These are phyloP conservation scores for Cicer bijugum DNA, from an alignment of 306 rosid species.

Conservation along the genomic window DNA sequence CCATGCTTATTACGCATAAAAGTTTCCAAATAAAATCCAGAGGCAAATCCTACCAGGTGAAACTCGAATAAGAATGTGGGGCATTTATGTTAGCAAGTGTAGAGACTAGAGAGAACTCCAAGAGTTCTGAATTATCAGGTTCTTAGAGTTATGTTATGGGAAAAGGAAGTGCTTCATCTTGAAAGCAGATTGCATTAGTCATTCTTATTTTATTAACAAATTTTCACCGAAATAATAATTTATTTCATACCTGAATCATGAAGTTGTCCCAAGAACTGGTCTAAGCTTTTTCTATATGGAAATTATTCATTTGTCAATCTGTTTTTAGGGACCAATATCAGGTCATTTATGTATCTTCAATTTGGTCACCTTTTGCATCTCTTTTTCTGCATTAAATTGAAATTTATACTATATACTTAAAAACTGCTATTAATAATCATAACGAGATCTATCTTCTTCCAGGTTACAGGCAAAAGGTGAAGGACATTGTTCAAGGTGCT, in stretches of 20 bases:
- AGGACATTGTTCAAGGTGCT: constrained; percentile 89
- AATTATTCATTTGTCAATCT: constrained; percentile 7
- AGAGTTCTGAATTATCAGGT: background rate
- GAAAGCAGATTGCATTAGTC: constrained; percentile 6
- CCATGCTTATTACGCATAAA: background rate
- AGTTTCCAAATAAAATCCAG: background rate
- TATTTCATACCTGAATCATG: constrained; percentile 31
- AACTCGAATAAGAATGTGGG: background rate
- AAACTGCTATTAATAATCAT: background rate
- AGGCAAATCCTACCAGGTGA: background rate
- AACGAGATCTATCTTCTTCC: constrained; percentile 35
- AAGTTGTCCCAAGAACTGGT: constrained; percentile 10
- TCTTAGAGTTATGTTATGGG: background rate
- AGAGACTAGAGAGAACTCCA: background rate
- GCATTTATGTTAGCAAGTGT: background rate
- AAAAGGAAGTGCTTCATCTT: background rate
- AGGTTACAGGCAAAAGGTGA: constrained; percentile 80
- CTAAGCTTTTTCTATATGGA: background rate
- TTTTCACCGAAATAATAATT: background rate
- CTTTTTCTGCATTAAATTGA: constrained; percentile 5
- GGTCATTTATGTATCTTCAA: background rate
- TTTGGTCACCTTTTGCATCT: constrained; percentile 25
- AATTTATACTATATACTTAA: constrained; percentile 5
- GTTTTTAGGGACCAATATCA: background rate
- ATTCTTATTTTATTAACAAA: background rate